phyloP scores from a whole-genome alignment of 192 early-diverging fungal genomes.

The Pilobolus umbonatus region DNA sequence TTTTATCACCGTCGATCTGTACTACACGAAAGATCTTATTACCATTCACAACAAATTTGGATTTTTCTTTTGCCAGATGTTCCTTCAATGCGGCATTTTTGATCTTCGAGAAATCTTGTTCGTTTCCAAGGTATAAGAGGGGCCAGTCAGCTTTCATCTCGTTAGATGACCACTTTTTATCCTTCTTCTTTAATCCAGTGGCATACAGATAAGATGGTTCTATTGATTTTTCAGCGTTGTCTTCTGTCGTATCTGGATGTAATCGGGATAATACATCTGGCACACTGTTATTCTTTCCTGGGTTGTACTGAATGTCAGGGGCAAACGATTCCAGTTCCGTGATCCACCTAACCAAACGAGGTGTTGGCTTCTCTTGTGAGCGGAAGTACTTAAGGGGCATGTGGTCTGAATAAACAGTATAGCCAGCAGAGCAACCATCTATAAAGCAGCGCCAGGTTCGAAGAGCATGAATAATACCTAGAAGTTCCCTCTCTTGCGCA shows the following conservation, averaged over 20 bases:
- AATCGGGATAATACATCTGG: background rate
- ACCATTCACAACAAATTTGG: background rate
- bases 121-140: background rate
- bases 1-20: background rate
- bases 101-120: background rate
- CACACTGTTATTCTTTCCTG: background rate
- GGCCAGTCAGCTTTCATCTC: background rate
- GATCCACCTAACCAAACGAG: background rate
- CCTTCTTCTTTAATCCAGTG: background rate
- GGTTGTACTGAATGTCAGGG: constrained; percentile 7
- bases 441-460: constrained; percentile 15
- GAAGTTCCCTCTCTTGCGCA: constrained; percentile 7
- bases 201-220: background rate
- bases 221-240: background rate
- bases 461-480: constrained; percentile 7
- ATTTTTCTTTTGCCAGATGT: background rate
- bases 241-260: background rate
- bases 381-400: constrained; percentile 5
- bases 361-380: constrained; percentile 3
- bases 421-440: background rate
- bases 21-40: background rate
- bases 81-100: background rate
- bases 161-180: background rate
- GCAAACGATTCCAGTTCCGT: constrained; percentile 4
- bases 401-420: background rate